Percentiles rank a stretch among this genome's conserved stretches.
phyloP scores from a whole-genome alignment of 352 stramenopile species.

The Lagenidium sp. region DNA sequence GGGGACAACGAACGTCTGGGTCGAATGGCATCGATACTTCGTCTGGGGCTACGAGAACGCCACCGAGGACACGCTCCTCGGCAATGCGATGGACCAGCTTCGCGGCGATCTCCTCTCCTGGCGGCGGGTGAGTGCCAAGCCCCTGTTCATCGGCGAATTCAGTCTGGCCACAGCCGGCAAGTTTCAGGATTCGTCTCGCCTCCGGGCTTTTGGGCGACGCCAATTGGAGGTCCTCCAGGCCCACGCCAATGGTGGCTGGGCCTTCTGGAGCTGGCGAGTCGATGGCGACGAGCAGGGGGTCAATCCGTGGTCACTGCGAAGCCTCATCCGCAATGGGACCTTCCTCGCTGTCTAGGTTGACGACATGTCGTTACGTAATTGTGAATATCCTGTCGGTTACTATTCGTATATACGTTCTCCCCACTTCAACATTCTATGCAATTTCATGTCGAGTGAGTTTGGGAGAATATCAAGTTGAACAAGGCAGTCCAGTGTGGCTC shows the following conservation, averaged over 20 bases:
- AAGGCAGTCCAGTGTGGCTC: not conserved
- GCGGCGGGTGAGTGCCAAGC: constrained; percentile 23
- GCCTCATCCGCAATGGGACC: constrained; percentile 30
- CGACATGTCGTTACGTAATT: not conserved
- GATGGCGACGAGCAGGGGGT: constrained; percentile 45
- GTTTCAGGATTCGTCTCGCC: constrained; percentile 31
- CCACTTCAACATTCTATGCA: too few species aligned
- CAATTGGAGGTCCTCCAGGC: constrained; percentile 41
- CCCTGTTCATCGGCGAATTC: constrained; percentile 55
- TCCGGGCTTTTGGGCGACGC: constrained; percentile 37
- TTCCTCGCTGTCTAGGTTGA: not conserved
- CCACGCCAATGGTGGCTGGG: constrained; percentile 45
- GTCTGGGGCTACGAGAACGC: constrained; percentile 67
- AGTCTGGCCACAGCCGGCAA: constrained; percentile 51
- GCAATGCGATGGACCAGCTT: constrained; percentile 35
- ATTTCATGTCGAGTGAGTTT: not conserved
- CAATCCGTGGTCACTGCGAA: constrained; percentile 61
- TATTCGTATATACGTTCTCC: too few species aligned
- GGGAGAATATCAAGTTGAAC: not conserved
- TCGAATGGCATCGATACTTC: constrained; percentile 81
- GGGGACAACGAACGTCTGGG: constrained; percentile 65
- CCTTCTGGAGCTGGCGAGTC: constrained; percentile 70
- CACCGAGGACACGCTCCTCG: constrained; percentile 38
- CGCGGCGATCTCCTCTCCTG: constrained; percentile 23
- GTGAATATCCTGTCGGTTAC: too few species aligned